Evolutionary conservation across 2,329 filamentous ascomycete species (phyloP).

Genomic region (Beauveria scarabaeidicola): DNA sequence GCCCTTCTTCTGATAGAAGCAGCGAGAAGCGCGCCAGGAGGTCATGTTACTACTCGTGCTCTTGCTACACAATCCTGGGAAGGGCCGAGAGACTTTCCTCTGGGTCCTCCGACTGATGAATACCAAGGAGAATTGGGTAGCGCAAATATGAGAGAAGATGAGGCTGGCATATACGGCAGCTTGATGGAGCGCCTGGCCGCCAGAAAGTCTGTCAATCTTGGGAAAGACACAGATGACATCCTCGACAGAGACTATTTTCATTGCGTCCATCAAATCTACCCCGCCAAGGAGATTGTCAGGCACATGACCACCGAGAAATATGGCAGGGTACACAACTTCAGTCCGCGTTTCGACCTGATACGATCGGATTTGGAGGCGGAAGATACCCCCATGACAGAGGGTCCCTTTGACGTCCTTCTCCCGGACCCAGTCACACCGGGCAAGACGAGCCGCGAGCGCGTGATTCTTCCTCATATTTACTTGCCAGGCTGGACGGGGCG

Average conservation of each 20-base stretch:
- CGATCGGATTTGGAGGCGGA: background rate
- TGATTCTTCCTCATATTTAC: background rate
- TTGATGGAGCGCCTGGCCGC: background rate
- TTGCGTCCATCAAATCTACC: background rate
- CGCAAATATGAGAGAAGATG: background rate
- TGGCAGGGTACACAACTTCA: background rate
- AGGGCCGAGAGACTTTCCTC: too few relatives aligned
- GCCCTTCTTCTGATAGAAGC: too few relatives aligned
- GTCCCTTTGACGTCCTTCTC: background rate
- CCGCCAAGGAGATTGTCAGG: background rate
- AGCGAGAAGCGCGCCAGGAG: too few relatives aligned
- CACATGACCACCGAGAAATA: background rate
- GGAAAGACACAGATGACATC: background rate
- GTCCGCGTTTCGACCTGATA: accelerated
- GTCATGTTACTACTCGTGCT: too few relatives aligned
- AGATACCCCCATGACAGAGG: background rate
- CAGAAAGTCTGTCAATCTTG: background rate
- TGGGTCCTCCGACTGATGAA: background rate
- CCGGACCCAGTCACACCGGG: background rate
- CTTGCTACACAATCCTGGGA: too few relatives aligned
- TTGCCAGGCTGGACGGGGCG: background rate
- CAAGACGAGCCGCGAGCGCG: too few relatives aligned
- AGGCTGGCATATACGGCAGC: background rate
- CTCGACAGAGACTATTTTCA: background rate
- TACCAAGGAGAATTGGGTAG: too few relatives aligned